Percentiles rank a stretch among this genome's conserved stretches.
Evolutionary conservation across 2,329 filamentous ascomycete species (phyloP).

Genomic region (Pyricularia grisea): DNA sequence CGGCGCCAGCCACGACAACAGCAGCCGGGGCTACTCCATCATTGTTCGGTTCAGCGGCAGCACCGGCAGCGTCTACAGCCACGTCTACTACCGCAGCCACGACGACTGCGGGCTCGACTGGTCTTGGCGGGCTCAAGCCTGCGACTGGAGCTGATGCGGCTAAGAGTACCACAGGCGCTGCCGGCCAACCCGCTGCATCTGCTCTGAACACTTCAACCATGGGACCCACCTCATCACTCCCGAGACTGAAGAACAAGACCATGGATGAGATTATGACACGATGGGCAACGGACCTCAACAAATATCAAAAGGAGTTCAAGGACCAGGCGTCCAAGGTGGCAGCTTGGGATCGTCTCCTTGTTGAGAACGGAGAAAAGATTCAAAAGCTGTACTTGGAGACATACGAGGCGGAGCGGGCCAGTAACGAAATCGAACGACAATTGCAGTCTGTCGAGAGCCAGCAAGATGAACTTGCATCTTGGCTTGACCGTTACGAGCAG

Average conservation of each 20-base stretch:
- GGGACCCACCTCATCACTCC: conserved; percentile 75
- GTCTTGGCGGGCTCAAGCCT: conserved; percentile 15
- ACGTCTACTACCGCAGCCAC: neutral
- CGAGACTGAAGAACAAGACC: conserved; percentile 92
- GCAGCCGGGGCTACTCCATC: neutral
- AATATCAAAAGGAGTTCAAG: conserved; percentile 96
- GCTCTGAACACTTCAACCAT: conserved; percentile 63
- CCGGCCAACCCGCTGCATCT: conserved; percentile 10
- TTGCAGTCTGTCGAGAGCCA: conserved; percentile 82
- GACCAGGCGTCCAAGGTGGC: conserved; percentile 80
- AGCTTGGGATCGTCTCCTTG: conserved; percentile 82
- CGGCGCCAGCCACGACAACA: neutral
- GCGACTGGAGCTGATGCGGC: conserved; percentile 8
- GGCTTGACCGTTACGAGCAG: conserved; percentile 83
- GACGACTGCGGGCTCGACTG: conserved; percentile 7
- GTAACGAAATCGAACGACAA: conserved; percentile 88
- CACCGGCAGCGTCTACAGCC: neutral
- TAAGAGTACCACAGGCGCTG: conserved; percentile 6
- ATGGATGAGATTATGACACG: conserved; percentile 98
- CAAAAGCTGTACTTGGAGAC: conserved; percentile 87
- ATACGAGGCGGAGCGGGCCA: conserved; percentile 87
- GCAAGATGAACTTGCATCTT: conserved; percentile 80
- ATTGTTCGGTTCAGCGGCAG: neutral
- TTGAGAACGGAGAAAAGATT: conserved; percentile 92
- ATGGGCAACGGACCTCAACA: conserved; percentile 90